Base-by-base conservation (phyloP, 2,329 filamentous ascomycete genomes). In the Epichloe festucae region DNA sequence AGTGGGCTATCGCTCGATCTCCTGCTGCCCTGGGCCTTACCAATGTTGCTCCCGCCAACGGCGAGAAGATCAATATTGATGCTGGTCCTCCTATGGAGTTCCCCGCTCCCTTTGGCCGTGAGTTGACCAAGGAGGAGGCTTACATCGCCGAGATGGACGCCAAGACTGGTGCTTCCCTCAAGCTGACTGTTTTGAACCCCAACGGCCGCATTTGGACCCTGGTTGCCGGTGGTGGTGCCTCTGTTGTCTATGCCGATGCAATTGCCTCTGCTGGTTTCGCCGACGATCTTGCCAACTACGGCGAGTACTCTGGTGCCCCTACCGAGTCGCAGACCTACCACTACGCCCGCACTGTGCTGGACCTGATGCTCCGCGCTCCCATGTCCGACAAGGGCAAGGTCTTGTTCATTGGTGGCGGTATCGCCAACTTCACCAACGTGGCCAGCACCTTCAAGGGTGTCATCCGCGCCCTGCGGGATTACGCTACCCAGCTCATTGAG, bases 361-460 rank as follows among this genome's bases (percentile, higher is more conserved):
- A 98, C 70, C 83, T 98, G 58, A 95, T 98, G 88, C 86, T 98
- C 62, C 88, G 93, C 61, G 85, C 91, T 52, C 91, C 93, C 53
- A 71, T 82, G 67, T 78, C 81, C 71, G 80, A 87, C 55, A 85
- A 96, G 66, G 93, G 93, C 77, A 98, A 97, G 82, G 89, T 98
- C 50, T 85, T 98, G 59, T 98, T 98, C 81, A 97, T 98, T 61
- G 93, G 93, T 72, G 93, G 93, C 76, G 93, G 93, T 81, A 98
- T 98, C 80, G 93, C 93, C 79, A 98, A 98, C 85, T 98, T 98
- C 78, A 98, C 93, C 79, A 98, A 97, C 75, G 93, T 98, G 51
- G 93, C 93, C 55, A 93, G 87, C 63, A 98, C 93, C 58, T 98
- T 98, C 86, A 98, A 98, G 82, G 93, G 93, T 77, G 91, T 98